Base-by-base conservation (phyloP, 805 yeast genomes). In the Saccharomycopsis synnaedendra region DNA sequence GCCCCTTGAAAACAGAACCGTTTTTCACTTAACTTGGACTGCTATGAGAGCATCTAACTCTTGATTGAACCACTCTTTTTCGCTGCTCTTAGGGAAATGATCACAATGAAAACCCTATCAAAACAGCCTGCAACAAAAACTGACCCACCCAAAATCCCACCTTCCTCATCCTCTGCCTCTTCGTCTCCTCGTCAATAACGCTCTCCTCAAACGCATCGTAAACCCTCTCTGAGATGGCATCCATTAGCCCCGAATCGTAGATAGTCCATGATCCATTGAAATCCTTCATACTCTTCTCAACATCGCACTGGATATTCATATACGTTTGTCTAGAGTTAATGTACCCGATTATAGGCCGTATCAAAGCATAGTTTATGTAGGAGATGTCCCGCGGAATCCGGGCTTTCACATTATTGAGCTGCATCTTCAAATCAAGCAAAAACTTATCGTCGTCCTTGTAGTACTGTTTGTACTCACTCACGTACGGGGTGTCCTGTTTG, bases 261-360 rank as follows among this genome's bases (percentile, higher is more conserved):
- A 87, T 71, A 1, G 98, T 90, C 98, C 98, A 93, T 5, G 95
- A 78, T 0, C 98, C 98, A 57, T 85, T 88, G 61, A 93, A 93
- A 59, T 93, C 98, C 31, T 71, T 68, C 28, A 88, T 64, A 41
- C 77, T 74, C 60, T 93, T 93, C 34, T 82, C 82, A 5, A 93
- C 79, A 3, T 87, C 76, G 59, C 95, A 86, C 52, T 79, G 72
- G 50, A 90, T 80, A 41, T 95, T 96, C 51, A 93, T 89, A 58
- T 82, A 85, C 0, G 97, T 87, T 58, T 85, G 85, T 50, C 85
- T 75, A 36, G 93, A 83, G 61, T 93, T 93, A 60, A 93, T 90
- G 63, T 90, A 93, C 1, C 89, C 97, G 29, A 93, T 96, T 60
- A 93, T 89, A 0, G 98, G 98, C 53, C 96, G 70, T 46, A 93